Percentiles rank a stretch among this genome's conserved stretches.
phyloP scores from a whole-genome alignment of 169 alveolate genomes.

The Neospora caninum region DNA sequence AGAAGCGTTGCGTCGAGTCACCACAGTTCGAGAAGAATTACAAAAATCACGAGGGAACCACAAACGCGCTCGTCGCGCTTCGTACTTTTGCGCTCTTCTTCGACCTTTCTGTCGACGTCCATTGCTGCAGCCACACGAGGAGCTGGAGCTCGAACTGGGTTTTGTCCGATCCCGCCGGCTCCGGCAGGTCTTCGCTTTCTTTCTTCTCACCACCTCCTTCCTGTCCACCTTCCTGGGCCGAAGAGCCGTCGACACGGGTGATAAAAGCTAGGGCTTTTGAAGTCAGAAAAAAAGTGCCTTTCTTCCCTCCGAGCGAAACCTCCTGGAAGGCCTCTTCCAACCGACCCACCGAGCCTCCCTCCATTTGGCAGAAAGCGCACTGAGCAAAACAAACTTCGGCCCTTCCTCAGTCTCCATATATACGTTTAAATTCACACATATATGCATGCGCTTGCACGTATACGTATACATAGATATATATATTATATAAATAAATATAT shows the following conservation, averaged over 20 bases:
- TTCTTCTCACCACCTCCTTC: background rate
- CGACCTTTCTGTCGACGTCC: conserved; percentile 60
- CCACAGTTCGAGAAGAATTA: no score
- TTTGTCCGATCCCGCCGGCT: background rate
- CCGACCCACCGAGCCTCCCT: background rate
- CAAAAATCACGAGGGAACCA: no score
- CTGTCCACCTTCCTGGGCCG: background rate
- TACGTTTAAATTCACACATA: no score
- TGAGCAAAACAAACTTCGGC: no score
- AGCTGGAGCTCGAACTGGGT: conserved; percentile 27
- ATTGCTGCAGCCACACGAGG: conserved; percentile 43
- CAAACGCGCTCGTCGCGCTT: no score
- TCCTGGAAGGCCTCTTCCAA: background rate
- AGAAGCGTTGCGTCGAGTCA: no score
- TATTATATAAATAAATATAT: no score
- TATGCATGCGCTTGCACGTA: no score
- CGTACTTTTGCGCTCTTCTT: conserved; percentile 56
- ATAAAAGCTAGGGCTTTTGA: background rate
- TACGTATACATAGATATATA: no score
- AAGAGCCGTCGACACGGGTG: background rate
- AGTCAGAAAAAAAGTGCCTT: background rate
- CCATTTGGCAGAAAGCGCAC: background rate
- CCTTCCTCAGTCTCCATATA: no score
- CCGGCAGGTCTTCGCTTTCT: background rate
- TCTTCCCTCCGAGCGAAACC: background rate